These are phyloP conservation scores for Escovopsis weberi DNA, from an alignment of 2,329 filamentous ascomycete genomes.

Conservation along the genomic window DNA sequence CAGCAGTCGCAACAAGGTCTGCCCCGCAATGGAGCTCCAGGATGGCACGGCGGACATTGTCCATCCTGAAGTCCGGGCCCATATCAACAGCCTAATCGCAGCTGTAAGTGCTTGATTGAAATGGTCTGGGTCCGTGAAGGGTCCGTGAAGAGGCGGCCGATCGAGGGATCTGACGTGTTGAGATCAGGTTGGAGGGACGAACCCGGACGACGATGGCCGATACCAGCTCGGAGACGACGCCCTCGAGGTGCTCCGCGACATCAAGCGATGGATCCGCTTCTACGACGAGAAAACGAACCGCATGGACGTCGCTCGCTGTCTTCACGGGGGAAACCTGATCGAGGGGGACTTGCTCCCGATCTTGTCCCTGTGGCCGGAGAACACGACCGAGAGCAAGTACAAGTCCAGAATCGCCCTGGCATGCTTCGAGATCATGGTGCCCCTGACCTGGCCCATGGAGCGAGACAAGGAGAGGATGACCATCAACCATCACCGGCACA, in stretches of 20 bases:
- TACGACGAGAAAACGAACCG: constrained; percentile 89
- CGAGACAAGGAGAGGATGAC: constrained; percentile 69
- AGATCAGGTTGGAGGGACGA: constrained; percentile 65
- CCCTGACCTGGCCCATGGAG: constrained; percentile 88
- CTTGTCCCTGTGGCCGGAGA: constrained; percentile 65
- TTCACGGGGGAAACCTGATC: constrained; percentile 85
- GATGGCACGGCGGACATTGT: constrained; percentile 47
- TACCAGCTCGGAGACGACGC: constrained; percentile 92
- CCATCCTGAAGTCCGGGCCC: constrained; percentile 82
- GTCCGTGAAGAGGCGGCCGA: background rate
- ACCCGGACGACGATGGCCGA: constrained; percentile 61
- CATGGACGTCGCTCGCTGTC: constrained; percentile 84
- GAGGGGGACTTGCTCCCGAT: constrained; percentile 84
- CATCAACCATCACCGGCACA: constrained; percentile 81
- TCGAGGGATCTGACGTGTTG: constrained; percentile 6
- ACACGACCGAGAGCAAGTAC: constrained; percentile 55
- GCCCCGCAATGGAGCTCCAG: constrained; percentile 35
- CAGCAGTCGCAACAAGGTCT: too few species aligned
- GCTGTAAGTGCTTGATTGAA: constrained; percentile 47
- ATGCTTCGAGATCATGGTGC: constrained; percentile 80
- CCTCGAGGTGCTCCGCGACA: constrained; percentile 76
- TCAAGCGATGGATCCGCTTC: constrained; percentile 89
- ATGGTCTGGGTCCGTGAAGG: too few species aligned
- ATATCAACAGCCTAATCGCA: constrained; percentile 86
- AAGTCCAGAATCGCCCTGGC: constrained; percentile 69